Base-by-base conservation (phyloP, 2,329 filamentous ascomycete genomes). In the Scytalidium sp. region DNA sequence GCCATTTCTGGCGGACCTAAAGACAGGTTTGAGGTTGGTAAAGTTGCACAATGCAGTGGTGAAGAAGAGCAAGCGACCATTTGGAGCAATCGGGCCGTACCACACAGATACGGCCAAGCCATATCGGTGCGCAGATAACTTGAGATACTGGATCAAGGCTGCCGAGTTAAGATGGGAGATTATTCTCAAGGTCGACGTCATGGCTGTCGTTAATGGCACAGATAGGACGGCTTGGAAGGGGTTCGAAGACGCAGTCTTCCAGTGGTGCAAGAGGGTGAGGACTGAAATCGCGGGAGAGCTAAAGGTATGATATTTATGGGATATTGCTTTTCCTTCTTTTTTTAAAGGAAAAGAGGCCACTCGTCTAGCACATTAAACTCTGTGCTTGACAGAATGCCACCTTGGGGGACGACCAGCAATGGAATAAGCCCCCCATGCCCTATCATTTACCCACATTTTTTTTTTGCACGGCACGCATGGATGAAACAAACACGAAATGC, bases 111-210 rank as follows among this genome's bases (percentile, higher is more conserved):
- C 94, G 9, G 85, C 84, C 52, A 97, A 97, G 70, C 94, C 94
- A 0, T 99, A 99, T 67, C 87, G 94, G 44, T 86, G 86, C 55
- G 90, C 92, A 3, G 94, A 99, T 60, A 99, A 99, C 67, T 77
- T 99, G 54, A 83, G 91, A 39, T 99, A 88, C 75, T 99, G 94
- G 93, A 81, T 88, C 70, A 99, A 99, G 73, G 94, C 93, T 1
- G 91, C 92, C 7, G 92, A 99, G 71, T 76, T 97, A 51, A 84
- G 94, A 49, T 99, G 93, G 85, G 94, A 97, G 70, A 81, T 92
- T 36, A 80, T 88, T 58, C 75, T 97, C 46, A 82, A 86, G 55
- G 78, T 96, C 47, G 90, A 97, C 63, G 90, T 93, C 19, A 85
- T 95, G 69, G 90, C 87, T 22, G 80, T 97, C 7, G 92, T 96